These are phyloP conservation scores for Leccinum subfulvum DNA, from an alignment of 1,284 basidiomycete species.

Conservation along the genomic window DNA sequence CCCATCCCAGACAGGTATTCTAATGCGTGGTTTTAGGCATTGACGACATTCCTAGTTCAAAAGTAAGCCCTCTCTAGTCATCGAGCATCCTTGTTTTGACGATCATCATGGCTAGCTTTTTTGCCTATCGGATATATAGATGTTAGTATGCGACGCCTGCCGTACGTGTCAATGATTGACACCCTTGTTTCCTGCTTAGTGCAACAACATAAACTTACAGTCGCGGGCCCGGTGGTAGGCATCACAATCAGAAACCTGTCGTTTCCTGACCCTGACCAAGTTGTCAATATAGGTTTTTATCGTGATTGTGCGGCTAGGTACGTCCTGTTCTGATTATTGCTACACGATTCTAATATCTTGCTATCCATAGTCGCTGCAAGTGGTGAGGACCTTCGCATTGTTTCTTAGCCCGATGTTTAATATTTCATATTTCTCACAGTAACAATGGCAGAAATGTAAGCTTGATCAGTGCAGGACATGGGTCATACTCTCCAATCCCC, in stretches of 20 bases:
- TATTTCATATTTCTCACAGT: slow-evolving; percentile 8
- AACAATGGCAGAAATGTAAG: slow-evolving; percentile 26
- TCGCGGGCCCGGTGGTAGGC: slow-evolving; percentile 24
- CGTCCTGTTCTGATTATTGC: background rate
- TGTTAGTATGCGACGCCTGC: slow-evolving; percentile 12
- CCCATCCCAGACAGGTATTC: background rate
- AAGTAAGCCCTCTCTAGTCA: slow-evolving; percentile 1
- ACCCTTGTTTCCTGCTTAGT: slow-evolving; percentile 8
- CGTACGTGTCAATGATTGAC: background rate
- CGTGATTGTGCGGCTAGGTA: slow-evolving; percentile 22
- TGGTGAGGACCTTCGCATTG: slow-evolving; percentile 7
- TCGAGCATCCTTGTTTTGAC: slow-evolving; percentile 3
- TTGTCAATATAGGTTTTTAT: slow-evolving; percentile 13
- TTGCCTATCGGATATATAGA: slow-evolving; percentile 27
- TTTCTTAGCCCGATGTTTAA: background rate
- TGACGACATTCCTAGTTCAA: slow-evolving; percentile 28
- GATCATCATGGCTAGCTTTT: slow-evolving; percentile 19
- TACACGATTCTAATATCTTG: background rate
- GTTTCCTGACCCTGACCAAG: slow-evolving; percentile 2
- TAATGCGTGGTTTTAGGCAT: slow-evolving; percentile 18
- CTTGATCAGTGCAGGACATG: background rate
- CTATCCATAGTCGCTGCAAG: slow-evolving; percentile 20
- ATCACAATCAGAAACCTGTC: background rate
- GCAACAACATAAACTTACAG: slow-evolving; percentile 13
- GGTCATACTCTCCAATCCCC: background rate